Evolutionary conservation across 2,329 filamentous ascomycete genomes (phyloP).

Genomic region (Thelonectria rubi): DNA sequence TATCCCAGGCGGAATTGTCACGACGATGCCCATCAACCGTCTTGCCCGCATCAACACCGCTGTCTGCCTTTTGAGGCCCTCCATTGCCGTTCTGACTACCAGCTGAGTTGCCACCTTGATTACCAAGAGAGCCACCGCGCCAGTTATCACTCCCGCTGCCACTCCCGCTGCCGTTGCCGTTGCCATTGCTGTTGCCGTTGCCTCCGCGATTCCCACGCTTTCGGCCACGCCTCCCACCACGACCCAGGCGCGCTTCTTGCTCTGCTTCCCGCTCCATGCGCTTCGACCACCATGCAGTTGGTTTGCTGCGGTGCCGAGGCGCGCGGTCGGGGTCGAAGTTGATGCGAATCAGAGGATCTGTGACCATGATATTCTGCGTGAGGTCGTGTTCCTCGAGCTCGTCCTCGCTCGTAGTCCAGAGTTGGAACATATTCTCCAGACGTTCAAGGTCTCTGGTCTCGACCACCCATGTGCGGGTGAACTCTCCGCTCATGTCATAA

Average conservation of each 20-base stretch:
- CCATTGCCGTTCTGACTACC: too few relatives aligned
- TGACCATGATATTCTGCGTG: slow-evolving; percentile 69
- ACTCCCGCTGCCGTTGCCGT: neutral
- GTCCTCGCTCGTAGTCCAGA: slow-evolving; percentile 69
- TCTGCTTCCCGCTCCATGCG: slow-evolving; percentile 26
- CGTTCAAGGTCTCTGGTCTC: slow-evolving; percentile 67
- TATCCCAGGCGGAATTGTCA: neutral
- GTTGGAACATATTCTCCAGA: slow-evolving; percentile 72
- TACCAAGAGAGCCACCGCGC: too few relatives aligned
- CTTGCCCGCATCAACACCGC: too few relatives aligned
- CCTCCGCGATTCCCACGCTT: slow-evolving; percentile 4
- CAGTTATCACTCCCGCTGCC: neutral
- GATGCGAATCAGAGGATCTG: slow-evolving; percentile 71
- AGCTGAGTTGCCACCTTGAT: too few relatives aligned
- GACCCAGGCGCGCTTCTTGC: slow-evolving; percentile 16
- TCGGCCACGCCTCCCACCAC: slow-evolving; percentile 31
- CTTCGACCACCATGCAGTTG: slow-evolving; percentile 30
- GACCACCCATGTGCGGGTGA: slow-evolving; percentile 77
- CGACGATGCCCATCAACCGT: neutral
- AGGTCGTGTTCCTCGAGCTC: slow-evolving; percentile 67
- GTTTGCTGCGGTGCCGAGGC: slow-evolving; percentile 44
- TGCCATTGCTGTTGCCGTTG: neutral
- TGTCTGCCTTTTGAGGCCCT: too few relatives aligned
- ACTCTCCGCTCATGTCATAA: slow-evolving; percentile 75
- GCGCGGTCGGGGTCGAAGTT: slow-evolving; percentile 68